Base-by-base conservation (phyloP, 1,284 basidiomycete genomes). In the Sporisorium reilianum region DNA sequence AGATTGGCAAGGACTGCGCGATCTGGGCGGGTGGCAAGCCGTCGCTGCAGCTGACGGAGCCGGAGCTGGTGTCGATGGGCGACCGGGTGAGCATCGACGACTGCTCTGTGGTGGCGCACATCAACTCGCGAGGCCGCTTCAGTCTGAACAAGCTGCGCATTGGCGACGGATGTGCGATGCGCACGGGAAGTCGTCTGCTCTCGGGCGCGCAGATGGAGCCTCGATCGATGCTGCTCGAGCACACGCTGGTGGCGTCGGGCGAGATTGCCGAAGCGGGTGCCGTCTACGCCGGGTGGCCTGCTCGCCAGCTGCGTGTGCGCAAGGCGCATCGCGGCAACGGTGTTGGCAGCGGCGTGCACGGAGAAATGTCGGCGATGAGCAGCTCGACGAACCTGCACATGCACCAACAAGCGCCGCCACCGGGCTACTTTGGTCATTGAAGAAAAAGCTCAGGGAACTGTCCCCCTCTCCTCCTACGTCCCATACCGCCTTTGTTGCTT, bases 1-100 rank as follows among this genome's bases (percentile, higher is more conserved):
- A 74, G 55, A 80, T 84, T 25, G 83, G 83, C 30, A 64, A 69
- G 50, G 62, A 84, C 49, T 82, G 81, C 51, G 68, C 82, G 11
- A 82, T 84, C 62, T 84, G 83, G 83, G 80, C 83, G 5, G 80
- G 83, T 22, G 83, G 83, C 59, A 84, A 84, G 55, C 83, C 83
- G 11, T 79, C 78, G 55, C 71, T 84, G 42, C 80, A 82, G 62
- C 70, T 84, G 48, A 84, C 83, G 2, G 83, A 84, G 65, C 83
- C 83, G 11, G 83, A 84, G 62, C 67, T 84, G 26, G 82, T 84
- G 11, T 66, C 80, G 46, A 83, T 84, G 80, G 83, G 83, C 59
- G 76, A 84, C 60, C 57, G 71, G 14, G 83, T 84, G 4, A 76
- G 75, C 42, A 71, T 84, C 46, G 83, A 84, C 55, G 83, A 84